phyloP scores from a whole-genome alignment of 768 basidiomycete species.

The Mrakia hoshinonis region DNA sequence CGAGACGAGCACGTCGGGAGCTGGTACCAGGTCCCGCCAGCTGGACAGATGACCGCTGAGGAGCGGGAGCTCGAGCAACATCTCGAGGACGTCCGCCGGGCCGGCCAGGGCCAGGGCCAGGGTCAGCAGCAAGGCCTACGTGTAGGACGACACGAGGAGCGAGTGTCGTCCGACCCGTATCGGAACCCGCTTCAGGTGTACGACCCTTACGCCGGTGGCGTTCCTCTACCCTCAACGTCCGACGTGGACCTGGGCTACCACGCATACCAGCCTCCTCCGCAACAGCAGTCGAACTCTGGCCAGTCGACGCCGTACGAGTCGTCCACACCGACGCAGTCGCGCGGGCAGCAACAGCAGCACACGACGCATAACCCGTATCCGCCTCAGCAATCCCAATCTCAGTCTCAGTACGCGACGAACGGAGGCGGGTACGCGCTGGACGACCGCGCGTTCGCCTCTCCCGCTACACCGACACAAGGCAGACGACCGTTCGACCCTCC shows the following conservation, averaged over 20 bases:
- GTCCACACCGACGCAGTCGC: not conserved
- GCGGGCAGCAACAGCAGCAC: not conserved
- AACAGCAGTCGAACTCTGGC: not conserved
- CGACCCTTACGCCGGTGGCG: not conserved
- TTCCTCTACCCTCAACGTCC: not conserved
- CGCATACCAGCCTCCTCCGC: not conserved
- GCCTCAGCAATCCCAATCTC: not conserved
- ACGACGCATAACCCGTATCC: not conserved
- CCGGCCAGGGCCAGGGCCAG: not conserved
- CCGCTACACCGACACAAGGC: no score
- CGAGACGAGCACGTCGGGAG: not conserved
- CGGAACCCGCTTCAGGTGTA: not conserved
- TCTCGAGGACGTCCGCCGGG: not conserved
- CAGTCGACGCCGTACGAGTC: no score
- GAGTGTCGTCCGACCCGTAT: not conserved
- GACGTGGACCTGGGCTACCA: not conserved
- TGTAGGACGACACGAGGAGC: not conserved
- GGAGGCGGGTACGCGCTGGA: no score
- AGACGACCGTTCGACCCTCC: no score
- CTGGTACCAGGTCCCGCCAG: not conserved
- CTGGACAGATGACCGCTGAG: not conserved
- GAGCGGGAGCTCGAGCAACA: constrained; percentile 1
- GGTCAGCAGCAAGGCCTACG: not conserved
- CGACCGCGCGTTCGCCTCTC: no score
- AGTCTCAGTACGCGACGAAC: not conserved